phyloP scores from a whole-genome alignment of 805 yeast species.

The Metschnikowia santaceciliae region DNA sequence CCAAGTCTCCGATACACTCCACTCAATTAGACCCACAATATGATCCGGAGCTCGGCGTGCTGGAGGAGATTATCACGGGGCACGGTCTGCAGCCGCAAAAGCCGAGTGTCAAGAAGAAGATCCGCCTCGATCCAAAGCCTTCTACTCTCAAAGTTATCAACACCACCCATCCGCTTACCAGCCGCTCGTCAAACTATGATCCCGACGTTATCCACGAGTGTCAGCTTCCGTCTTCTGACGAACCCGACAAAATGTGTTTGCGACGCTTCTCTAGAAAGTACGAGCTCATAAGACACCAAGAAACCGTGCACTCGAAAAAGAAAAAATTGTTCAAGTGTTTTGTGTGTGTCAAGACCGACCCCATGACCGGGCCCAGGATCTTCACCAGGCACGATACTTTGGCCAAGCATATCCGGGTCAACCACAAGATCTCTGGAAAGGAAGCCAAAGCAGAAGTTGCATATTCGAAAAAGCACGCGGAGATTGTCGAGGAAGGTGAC shows the following conservation, averaged over 20 bases:
- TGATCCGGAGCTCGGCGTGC: slow-evolving; percentile 1
- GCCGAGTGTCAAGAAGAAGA: slow-evolving; percentile 11
- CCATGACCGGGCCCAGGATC: slow-evolving; percentile 59
- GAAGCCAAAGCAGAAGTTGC: slow-evolving; percentile 48
- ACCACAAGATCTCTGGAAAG: slow-evolving; percentile 43
- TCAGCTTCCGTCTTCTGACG: slow-evolving; percentile 43
- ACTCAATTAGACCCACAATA: background rate
- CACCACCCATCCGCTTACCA: slow-evolving; percentile 12
- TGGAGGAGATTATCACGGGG: background rate
- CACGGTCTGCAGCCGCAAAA: background rate
- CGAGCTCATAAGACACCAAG: slow-evolving; percentile 92
- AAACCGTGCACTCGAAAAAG: slow-evolving; percentile 88
- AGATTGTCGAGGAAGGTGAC: slow-evolving; percentile 46
- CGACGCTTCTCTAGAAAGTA: slow-evolving; percentile 60
- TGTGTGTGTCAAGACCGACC: slow-evolving; percentile 72
- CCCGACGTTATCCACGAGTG: slow-evolving; percentile 47
- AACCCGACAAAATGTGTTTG: slow-evolving; percentile 36
- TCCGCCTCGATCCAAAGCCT: slow-evolving; percentile 22
- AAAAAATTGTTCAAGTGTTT: slow-evolving; percentile 83
- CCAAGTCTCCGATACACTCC: background rate
- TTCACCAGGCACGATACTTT: slow-evolving; percentile 93
- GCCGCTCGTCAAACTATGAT: slow-evolving; percentile 41
- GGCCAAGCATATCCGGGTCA: slow-evolving; percentile 73
- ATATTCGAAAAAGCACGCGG: slow-evolving; percentile 43
- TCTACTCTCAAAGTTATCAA: slow-evolving; percentile 30